phyloP scores from a whole-genome alignment of 768 basidiomycete genomes.

The Mycena vitilis region DNA sequence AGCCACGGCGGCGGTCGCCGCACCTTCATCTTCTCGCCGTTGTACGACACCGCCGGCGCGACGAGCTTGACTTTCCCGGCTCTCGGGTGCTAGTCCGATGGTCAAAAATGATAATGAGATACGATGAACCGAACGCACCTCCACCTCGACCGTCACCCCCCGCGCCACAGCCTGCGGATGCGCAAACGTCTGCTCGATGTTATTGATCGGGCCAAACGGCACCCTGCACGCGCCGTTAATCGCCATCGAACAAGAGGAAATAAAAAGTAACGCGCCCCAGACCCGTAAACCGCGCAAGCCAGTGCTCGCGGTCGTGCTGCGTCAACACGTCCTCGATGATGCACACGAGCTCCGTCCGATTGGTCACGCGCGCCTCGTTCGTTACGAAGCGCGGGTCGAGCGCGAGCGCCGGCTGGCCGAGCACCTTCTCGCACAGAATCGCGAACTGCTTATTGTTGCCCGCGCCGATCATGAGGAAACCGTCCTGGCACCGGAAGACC shows the following conservation, averaged over 20 bases:
- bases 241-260: not conserved
- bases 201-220: constrained; percentile 93
- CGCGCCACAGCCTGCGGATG: constrained; percentile 90
- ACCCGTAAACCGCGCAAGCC: constrained; percentile 82
- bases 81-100: constrained; percentile 69
- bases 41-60: constrained; percentile 84
- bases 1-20: constrained; percentile 86
- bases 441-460: constrained; percentile 93
- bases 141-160: constrained; percentile 78
- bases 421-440: constrained; percentile 70
- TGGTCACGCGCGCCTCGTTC: constrained; percentile 80
- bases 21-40: constrained; percentile 82
- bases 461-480: constrained; percentile 93
- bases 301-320: constrained; percentile 71
- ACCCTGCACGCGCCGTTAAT: constrained; percentile 57
- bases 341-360: constrained; percentile 75
- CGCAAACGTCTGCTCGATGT: constrained; percentile 88
- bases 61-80: constrained; percentile 84
- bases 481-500: constrained; percentile 87
- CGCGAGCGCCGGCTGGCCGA: constrained; percentile 70
- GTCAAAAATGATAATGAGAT: constrained; percentile 43
- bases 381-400: constrained; percentile 74
- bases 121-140: constrained; percentile 46
- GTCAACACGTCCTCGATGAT: constrained; percentile 74
- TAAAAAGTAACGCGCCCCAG: constrained; percentile 68